Evolutionary conservation across 768 basidiomycete species (phyloP).

Genomic region (Mycena olivaceomarginata): DNA sequence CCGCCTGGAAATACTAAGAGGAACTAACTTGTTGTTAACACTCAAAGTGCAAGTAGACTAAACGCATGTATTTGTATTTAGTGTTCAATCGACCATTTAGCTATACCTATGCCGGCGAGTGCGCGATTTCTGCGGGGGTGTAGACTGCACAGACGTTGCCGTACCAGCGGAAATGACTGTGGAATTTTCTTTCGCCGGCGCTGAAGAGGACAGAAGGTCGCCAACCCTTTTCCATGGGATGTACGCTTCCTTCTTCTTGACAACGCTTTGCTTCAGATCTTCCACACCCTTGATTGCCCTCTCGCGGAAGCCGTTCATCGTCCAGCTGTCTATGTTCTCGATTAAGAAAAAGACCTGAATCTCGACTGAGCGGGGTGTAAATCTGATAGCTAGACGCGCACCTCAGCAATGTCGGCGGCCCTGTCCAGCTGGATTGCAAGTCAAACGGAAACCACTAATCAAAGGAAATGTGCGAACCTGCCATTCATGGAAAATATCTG

Average conservation of each 20-base stretch:
- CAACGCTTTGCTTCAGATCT: constrained; percentile 57
- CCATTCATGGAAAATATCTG: constrained; percentile 68
- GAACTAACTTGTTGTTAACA: constrained; percentile 3
- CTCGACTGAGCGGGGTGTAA: not conserved
- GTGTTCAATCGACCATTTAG: not conserved
- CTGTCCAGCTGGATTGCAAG: constrained; percentile 52
- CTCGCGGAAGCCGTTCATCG: constrained; percentile 62
- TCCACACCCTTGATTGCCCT: constrained; percentile 63
- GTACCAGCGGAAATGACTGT: constrained; percentile 40
- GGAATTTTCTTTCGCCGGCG: constrained; percentile 59
- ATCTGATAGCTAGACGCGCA: not conserved
- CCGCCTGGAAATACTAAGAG: constrained; percentile 82
- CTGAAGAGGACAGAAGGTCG: constrained; percentile 47
- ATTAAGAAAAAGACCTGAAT: constrained; percentile 70
- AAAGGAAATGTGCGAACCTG: constrained; percentile 34
- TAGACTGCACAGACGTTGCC: constrained; percentile 41
- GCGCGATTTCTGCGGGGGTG: constrained; percentile 35
- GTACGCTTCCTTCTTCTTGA: constrained; percentile 56
- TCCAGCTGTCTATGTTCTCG: constrained; percentile 74
- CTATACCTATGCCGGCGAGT: constrained; percentile 23
- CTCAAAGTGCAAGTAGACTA: constrained; percentile 41
- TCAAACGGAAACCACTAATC: not conserved
- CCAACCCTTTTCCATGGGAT: constrained; percentile 71
- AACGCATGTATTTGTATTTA: constrained; percentile 38
- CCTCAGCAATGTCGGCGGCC: constrained; percentile 62